Percentiles rank a stretch among this genome's conserved stretches.
Conservation (phyloP, 768 basidiomycete species). For the Crepidotus variabilis region DNA sequence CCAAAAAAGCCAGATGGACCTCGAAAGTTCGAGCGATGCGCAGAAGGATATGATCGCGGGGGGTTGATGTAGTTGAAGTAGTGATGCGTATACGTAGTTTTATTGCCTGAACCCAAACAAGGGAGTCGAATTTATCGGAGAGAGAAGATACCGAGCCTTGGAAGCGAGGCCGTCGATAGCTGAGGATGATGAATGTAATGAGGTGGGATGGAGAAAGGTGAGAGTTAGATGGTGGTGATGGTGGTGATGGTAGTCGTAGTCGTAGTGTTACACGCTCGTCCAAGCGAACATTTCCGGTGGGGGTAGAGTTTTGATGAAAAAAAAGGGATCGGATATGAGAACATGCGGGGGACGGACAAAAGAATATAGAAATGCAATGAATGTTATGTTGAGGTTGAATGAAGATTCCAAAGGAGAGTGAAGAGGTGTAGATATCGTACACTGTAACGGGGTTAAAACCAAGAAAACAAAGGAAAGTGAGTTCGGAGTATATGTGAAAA, state of each 20-base stretch:
- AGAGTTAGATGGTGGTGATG: constrained; percentile 6
- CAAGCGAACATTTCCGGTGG: constrained; percentile 34
- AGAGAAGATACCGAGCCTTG: not conserved
- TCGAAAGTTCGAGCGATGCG: not conserved
- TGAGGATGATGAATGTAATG: not conserved
- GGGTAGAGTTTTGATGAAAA: not conserved
- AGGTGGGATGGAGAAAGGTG: not conserved
- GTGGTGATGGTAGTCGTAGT: constrained; percentile 7
- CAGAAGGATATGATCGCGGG: not conserved
- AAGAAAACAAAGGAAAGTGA: not conserved
- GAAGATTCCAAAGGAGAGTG: constrained; percentile 4
- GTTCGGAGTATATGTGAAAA: too few relatives aligned
- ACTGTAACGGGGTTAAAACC: not conserved
- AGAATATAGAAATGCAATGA: not conserved
- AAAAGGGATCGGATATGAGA: not conserved
- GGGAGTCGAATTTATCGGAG: too few relatives aligned
- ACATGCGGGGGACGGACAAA: not conserved
- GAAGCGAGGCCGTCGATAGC: not conserved
- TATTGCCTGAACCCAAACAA: too few relatives aligned
- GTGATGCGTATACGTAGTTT: too few relatives aligned
- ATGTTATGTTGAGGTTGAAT: not conserved
- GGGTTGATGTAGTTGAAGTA: too few relatives aligned
- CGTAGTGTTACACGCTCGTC: constrained; percentile 32
- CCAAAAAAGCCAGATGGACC: not conserved
- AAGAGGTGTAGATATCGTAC: not conserved